A percentile compares a stretch with the other conserved stretches of the same genome.
Conservation (phyloP, 1,139 yeast species). For the Hansenula lynferdii region DNA sequence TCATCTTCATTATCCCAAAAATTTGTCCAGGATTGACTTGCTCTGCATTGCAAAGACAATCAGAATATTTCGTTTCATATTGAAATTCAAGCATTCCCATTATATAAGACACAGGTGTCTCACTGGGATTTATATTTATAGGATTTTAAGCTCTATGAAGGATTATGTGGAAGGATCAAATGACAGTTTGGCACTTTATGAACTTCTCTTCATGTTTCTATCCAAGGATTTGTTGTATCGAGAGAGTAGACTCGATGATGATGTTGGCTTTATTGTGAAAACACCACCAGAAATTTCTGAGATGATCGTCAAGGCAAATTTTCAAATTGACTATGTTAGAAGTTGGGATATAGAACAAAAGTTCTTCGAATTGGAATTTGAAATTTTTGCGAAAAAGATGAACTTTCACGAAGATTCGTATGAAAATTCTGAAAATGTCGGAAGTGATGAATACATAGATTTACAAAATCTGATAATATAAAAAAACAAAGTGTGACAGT, state of each 20-base stretch:
- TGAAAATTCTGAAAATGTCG: no score
- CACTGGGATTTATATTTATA: slow-evolving; percentile 11
- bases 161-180: slow-evolving; percentile 14
- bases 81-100: slow-evolving; percentile 11
- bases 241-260: background rate
- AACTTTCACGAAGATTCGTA: background rate
- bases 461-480: no score
- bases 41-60: slow-evolving; percentile 14
- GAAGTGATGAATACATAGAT: no score
- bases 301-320: background rate
- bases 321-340: background rate
- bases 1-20: slow-evolving; percentile 8
- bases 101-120: background rate
- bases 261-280: background rate
- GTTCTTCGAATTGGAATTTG: no score
- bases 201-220: background rate
- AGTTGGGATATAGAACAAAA: no score
- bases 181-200: slow-evolving; percentile 9
- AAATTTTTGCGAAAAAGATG: background rate
- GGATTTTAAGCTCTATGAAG: slow-evolving; percentile 5
- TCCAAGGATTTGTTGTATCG: background rate
- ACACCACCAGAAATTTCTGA: background rate
- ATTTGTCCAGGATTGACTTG: slow-evolving; percentile 12
- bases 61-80: slow-evolving; percentile 10
- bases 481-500: no score